Conservation (phyloP, 1,284 basidiomycete genomes). For the Cryptococcus sp. region DNA sequence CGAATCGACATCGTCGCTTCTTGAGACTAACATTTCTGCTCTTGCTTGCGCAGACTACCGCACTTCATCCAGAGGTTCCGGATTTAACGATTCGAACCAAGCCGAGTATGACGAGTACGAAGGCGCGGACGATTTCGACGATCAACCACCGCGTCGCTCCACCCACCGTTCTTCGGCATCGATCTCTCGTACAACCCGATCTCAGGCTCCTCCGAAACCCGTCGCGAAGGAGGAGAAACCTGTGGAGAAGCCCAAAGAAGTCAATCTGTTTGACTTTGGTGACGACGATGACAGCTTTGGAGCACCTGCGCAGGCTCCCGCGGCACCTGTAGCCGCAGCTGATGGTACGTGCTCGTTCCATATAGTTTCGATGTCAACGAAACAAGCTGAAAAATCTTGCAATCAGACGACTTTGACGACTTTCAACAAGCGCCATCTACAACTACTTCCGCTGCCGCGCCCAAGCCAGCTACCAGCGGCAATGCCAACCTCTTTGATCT, state of each 20-base stretch:
- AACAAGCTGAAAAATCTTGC: slow-evolving; percentile 22
- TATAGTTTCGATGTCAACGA: neutral
- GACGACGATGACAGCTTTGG: slow-evolving; percentile 58
- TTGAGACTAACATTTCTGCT: neutral
- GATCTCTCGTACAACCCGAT: slow-evolving; percentile 18
- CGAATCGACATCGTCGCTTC: slow-evolving; percentile 57
- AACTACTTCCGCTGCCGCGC: slow-evolving; percentile 26
- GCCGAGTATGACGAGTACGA: slow-evolving; percentile 79
- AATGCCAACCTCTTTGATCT: slow-evolving; percentile 58
- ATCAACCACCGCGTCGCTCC: slow-evolving; percentile 51
- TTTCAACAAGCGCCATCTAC: slow-evolving; percentile 73
- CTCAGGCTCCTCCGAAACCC: slow-evolving; percentile 55
- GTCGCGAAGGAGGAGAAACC: slow-evolving; percentile 51
- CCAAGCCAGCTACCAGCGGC: slow-evolving; percentile 22
- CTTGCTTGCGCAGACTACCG: slow-evolving; percentile 27
- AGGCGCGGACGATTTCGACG: slow-evolving; percentile 88
- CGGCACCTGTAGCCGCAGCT: slow-evolving; percentile 50
- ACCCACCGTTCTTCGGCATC: slow-evolving; percentile 6
- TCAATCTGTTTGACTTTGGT: slow-evolving; percentile 75
- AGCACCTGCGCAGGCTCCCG: slow-evolving; percentile 53
- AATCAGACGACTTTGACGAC: slow-evolving; percentile 80
- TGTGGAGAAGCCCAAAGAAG: slow-evolving; percentile 55
- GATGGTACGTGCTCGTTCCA: slow-evolving; percentile 24
- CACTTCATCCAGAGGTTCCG: slow-evolving; percentile 19
- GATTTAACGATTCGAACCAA: slow-evolving; percentile 51